Base-by-base conservation (phyloP, 2,329 filamentous ascomycete species). In the Graphiopsis chlorocephala region DNA sequence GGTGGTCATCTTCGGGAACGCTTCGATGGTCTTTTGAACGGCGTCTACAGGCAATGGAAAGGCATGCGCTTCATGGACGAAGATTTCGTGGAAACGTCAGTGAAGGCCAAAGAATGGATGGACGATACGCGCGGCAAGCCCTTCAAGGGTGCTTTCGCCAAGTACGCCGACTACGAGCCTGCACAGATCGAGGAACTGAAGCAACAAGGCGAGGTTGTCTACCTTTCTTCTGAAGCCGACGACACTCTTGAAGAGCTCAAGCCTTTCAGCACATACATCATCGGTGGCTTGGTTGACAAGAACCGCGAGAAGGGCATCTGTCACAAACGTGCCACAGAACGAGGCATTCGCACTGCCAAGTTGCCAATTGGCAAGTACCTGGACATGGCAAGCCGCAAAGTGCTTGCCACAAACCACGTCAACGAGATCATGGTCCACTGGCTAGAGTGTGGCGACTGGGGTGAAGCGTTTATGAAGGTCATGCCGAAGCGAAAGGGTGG, bases 291-390 rank as follows among this genome's bases (percentile, higher is more conserved):
- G 38, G 95, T 99, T 28, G 95, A 99, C 80, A 93, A 93, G 79
- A 99, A 99, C 78, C 86, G 95, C 52, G 90, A 99, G 78, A 99
- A 99, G 81, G 93, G 92, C 0, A 83, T 99, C 42, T 99, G 95
- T 78, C 93, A 97, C 82, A 90, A 89, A 71, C 85, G 90, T 17
- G 95, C 95, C 0, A 82, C 85, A 61, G 86, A 89, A 63, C 84
- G 84, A 67, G 91, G 91, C 0, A 87, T 99, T 71, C 89, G 90
- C 68, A 98, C 95, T 0, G 95, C 94, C 1, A 93, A 92, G 75
- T 78, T 99, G 63, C 95, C 95, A 0, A 98, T 99, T 72, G 92
- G 93, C n/a, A 89, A 98, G 68, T 98, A 92, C 77, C 89, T 99
- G 83, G 85, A 92, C 68, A 96, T 99, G 91, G 85, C 89, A 64